These are phyloP conservation scores for Pestalotiopsis sp. DNA, from an alignment of 2,329 filamentous ascomycete species.

Conservation along the genomic window DNA sequence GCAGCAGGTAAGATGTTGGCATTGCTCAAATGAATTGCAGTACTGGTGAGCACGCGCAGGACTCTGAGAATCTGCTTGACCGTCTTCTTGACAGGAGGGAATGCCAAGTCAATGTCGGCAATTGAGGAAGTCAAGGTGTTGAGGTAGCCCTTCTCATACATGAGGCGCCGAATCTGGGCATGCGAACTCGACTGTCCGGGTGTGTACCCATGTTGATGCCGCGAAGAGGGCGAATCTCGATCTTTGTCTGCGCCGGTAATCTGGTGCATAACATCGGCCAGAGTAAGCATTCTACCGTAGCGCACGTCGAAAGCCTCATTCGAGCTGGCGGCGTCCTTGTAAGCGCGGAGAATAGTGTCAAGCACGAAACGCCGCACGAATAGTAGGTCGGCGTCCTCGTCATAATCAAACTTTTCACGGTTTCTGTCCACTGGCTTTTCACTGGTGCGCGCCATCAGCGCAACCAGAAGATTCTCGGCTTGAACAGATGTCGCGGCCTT, in stretches of 20 bases:
- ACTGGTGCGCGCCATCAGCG: constrained; percentile 83
- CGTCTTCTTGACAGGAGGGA: constrained; percentile 87
- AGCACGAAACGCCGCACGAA: constrained; percentile 95
- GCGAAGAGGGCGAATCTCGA: constrained; percentile 50
- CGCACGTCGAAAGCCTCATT: constrained; percentile 81
- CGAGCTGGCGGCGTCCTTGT: constrained; percentile 82
- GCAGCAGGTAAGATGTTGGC: constrained; percentile 72
- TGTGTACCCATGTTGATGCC: constrained; percentile 33
- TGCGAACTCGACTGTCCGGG: constrained; percentile 58
- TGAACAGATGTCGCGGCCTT: constrained; percentile 81
- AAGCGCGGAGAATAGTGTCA: constrained; percentile 88
- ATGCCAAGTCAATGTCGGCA: constrained; percentile 93
- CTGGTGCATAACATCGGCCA: constrained; percentile 89
- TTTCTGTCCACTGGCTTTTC: constrained; percentile 68
- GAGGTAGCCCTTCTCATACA: constrained; percentile 98
- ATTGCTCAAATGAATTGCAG: constrained; percentile 83
- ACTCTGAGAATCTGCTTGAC: constrained; percentile 96
- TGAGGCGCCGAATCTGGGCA: constrained; percentile 85
- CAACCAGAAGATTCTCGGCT: constrained; percentile 84
- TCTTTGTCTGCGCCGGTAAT: constrained; percentile 80
- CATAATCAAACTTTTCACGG: constrained; percentile 63
- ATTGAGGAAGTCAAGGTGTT: constrained; percentile 87
- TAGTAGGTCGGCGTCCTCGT: constrained; percentile 80
- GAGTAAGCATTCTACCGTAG: constrained; percentile 83
- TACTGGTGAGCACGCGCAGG: constrained; percentile 82